These are phyloP conservation scores for Fusarium graminum DNA, from an alignment of 2,329 filamentous ascomycete genomes.

Conservation along the genomic window DNA sequence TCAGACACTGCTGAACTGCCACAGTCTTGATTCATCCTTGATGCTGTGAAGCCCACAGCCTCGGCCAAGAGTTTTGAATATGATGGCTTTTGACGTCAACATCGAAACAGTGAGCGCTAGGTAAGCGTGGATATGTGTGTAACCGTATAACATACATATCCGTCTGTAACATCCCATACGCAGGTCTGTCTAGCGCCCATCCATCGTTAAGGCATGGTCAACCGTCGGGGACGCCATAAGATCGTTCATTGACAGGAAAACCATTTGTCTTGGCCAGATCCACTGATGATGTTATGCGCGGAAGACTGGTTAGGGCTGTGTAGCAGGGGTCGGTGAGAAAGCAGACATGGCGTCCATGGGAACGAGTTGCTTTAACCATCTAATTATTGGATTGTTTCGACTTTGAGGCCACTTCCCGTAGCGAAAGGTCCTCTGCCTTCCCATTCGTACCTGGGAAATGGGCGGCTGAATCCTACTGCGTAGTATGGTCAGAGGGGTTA, in stretches of 20 bases:
- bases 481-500: not conserved
- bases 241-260: constrained; percentile 19
- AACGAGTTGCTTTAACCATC: constrained; percentile 1
- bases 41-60: constrained; percentile 4
- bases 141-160: not conserved
- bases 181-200: constrained; percentile 15
- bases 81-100: constrained; percentile 26
- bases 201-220: constrained; percentile 12
- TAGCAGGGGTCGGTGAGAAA: constrained; percentile 14
- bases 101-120: constrained; percentile 4
- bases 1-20: constrained; percentile 2
- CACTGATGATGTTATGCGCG: constrained; percentile 42
- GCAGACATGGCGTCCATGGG: constrained; percentile 7
- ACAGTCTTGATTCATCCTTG: no score
- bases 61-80: constrained; percentile 4
- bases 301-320: constrained; percentile 17
- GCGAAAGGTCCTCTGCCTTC: constrained; percentile 22
- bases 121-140: constrained; percentile 11
- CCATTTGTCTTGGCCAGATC: constrained; percentile 29
- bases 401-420: constrained; percentile 26
- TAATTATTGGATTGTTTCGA: constrained; percentile 43
- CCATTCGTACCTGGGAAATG: constrained; percentile 21
- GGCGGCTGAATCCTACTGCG: constrained; percentile 16
- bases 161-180: constrained; percentile 8
- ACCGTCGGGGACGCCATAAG: constrained; percentile 22